Evolutionary conservation across 768 basidiomycete species (phyloP), one percentile per base, ranked within the genome.

Genomic region (Trametes elegans): DNA sequence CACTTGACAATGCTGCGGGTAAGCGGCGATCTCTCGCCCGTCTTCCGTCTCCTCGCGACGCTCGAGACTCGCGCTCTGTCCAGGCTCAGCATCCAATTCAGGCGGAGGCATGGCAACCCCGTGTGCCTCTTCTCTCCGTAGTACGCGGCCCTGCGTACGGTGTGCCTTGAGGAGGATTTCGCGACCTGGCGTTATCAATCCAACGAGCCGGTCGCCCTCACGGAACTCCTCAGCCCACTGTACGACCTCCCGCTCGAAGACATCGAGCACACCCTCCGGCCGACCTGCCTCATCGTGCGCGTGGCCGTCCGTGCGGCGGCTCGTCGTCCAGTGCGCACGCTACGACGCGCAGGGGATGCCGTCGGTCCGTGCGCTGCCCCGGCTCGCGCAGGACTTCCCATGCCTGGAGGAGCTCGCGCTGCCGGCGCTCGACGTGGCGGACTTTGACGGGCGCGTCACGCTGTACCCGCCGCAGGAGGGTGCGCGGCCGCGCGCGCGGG

Each of bases 11-110:
- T 14, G 21, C 11, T 56, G 31, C 55, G n/a, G n/a, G n/a, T n/a
- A n/a, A n/a, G 47, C 29, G 54, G 55, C 10, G 55, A 56, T 27
- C 31, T 56, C 8, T 41, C 55, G 19, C 49, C 41, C 18, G 9
- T 28, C 14, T 35, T 36, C 19, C 55, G 49, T 7, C 49, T 56
- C 34, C 32, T 49, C 42, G 32, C 32, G 27, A 42, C 48, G 27
- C 47, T 56, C 26, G 26, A 43, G 3, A 48, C 34, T 18, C 18
- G n/a, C 31, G 19, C 18, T 2, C 34, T 56, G 29, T 11, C 5
- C 14, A 49, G 5, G 26, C 47, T 55, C 32, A 26, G 19, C 27
- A 27, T 56, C 32, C n/a, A 19, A 18, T 44, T 49, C 35, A 34
- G 27, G n/a, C 55, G 55, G 7, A 56, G 16, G 21, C 44, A 38